phyloP scores from a whole-genome alignment of 2,329 filamentous ascomycete genomes.

The Tolypocladium ophioglossoides region DNA sequence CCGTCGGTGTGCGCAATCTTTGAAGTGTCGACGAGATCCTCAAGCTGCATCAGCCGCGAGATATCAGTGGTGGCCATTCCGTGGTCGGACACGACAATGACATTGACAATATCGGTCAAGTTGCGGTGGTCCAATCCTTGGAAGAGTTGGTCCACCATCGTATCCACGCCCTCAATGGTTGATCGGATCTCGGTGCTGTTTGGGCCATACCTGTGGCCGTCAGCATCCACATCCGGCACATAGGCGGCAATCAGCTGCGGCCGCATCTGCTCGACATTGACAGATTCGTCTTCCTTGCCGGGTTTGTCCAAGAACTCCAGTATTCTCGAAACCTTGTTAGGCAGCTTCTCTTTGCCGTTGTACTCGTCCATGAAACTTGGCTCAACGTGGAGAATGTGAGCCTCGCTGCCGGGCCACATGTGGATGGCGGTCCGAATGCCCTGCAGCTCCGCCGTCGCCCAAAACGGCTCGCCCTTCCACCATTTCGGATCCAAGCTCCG shows the following conservation, averaged over 20 bases:
- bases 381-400: conserved; percentile 63
- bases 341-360: conserved; percentile 65
- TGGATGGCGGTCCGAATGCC: conserved; percentile 74
- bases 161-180: conserved; percentile 72
- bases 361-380: conserved; percentile 77
- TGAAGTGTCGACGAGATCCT: conserved; percentile 71
- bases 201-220: conserved; percentile 81
- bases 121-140: conserved; percentile 69
- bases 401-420: conserved; percentile 98
- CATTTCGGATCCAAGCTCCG: conserved; percentile 76
- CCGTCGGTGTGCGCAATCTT: conserved; percentile 81
- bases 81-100: conserved; percentile 94
- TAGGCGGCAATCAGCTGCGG: conserved; percentile 92
- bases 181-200: conserved; percentile 84
- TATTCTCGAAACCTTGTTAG: conserved; percentile 68
- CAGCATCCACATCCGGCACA: conserved; percentile 80
- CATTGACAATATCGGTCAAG: conserved; percentile 79
- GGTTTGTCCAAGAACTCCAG: conserved; percentile 78
- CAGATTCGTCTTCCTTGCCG: conserved; percentile 50
- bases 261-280: conserved; percentile 43
- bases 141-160: conserved; percentile 71
- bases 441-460: conserved; percentile 82
- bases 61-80: conserved; percentile 93
- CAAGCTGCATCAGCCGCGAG: conserved; percentile 72
- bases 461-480: conserved; percentile 92